Evolutionary conservation across 768 basidiomycete genomes (phyloP).

Genomic region (Lanmaoa rubissima): DNA sequence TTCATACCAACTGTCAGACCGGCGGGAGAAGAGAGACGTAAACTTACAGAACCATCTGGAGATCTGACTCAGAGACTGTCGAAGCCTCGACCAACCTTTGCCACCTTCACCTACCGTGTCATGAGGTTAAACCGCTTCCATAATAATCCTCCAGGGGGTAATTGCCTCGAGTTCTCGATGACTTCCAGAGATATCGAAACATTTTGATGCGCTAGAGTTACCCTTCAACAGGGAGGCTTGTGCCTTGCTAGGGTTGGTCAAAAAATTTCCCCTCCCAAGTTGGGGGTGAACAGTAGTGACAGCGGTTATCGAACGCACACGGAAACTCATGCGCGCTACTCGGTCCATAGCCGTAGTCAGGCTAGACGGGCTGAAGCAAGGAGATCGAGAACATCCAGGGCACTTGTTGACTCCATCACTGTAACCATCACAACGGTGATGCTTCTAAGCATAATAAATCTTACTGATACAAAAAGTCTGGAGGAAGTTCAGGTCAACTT

Average conservation of each 20-base stretch:
- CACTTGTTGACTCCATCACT: conserved; percentile 12
- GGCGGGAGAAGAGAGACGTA: conserved; percentile 27
- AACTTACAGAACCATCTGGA: conserved; percentile 13
- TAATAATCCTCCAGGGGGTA: conserved; percentile 22
- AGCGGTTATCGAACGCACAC: background rate
- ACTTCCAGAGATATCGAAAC: conserved; percentile 12
- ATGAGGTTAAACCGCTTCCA: conserved; percentile 21
- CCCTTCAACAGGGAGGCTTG: background rate
- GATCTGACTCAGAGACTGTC: conserved; percentile 20
- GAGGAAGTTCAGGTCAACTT: conserved; percentile 20
- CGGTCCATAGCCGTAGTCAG: background rate
- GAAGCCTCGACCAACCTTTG: conserved; percentile 13
- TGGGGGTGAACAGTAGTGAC: background rate
- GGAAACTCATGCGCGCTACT: background rate
- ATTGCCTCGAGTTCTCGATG: conserved; percentile 17
- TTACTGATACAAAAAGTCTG: conserved; percentile 24
- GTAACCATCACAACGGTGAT: conserved; percentile 29
- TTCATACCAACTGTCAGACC: conserved; percentile 16
- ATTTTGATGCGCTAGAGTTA: conserved; percentile 2
- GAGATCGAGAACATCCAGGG: conserved; percentile 4
- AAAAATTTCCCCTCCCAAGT: background rate
- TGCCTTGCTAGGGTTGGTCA: background rate
- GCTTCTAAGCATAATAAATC: conserved; percentile 29
- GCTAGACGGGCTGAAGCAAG: background rate
- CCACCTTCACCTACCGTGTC: conserved; percentile 12